Conservation (phyloP, 2,329 filamentous ascomycete genomes). For the Diaporthe nobilis region DNA sequence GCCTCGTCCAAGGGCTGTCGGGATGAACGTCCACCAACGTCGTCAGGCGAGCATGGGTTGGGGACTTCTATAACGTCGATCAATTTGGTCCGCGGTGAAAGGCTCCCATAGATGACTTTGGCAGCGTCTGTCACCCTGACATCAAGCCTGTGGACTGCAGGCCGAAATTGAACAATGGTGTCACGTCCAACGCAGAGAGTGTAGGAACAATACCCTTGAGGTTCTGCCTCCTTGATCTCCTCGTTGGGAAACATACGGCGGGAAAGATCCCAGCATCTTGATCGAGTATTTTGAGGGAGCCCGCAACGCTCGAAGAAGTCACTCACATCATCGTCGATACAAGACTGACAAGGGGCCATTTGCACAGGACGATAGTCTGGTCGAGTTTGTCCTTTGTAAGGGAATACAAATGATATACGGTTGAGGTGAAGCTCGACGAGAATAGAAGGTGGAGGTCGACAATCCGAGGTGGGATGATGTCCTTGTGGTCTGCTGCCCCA, state of each 20-base stretch:
- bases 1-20: conserved; percentile 42
- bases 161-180: conserved; percentile 65
- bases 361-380: background rate
- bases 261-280: conserved; percentile 48
- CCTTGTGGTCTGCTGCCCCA: conserved; percentile 1
- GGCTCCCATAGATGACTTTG: conserved; percentile 54
- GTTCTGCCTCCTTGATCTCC: conserved; percentile 51
- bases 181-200: conserved; percentile 58
- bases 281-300: background rate
- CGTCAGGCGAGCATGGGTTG: background rate
- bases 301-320: conserved; percentile 40
- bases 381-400: too few relatives aligned
- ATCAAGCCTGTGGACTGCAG: conserved; percentile 58
- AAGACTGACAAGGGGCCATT: conserved; percentile 6
- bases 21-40: background rate
- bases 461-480: conserved; percentile 3
- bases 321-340: background rate
- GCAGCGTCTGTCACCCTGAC: conserved; percentile 54
- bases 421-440: background rate
- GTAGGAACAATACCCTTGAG: conserved; percentile 68
- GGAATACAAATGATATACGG: background rate
- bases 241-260: conserved; percentile 49
- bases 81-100: conserved; percentile 59
- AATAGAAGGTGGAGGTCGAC: conserved; percentile 16
- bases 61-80: conserved; percentile 51